Conservation (phyloP, 495 filamentous ascomycete genomes). For the Peziza echinospora region DNA sequence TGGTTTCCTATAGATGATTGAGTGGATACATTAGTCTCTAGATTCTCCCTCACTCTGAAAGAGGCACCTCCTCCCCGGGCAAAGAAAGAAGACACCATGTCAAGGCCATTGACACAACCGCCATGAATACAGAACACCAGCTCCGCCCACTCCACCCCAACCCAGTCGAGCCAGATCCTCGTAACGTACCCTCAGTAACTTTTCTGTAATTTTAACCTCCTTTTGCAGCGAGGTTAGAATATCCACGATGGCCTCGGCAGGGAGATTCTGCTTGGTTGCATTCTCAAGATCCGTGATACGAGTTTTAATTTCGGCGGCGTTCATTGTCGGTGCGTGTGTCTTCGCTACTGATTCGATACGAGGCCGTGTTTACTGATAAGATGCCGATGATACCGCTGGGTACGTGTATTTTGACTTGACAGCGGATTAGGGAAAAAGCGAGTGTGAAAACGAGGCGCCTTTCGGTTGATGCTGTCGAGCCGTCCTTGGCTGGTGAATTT, state of each 20-base stretch:
- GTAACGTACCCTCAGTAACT: constrained; percentile 46
- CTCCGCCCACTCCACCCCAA: no score
- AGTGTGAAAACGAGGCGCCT: no score
- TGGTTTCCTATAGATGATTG: constrained; percentile 40
- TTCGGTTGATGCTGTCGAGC: no score
- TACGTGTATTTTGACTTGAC: no score
- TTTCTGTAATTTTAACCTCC: constrained; percentile 64
- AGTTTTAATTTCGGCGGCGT: constrained; percentile 54
- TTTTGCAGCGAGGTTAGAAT: constrained; percentile 58
- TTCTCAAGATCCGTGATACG: constrained; percentile 55
- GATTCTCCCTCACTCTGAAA: background rate
- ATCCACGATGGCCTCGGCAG: constrained; percentile 37
- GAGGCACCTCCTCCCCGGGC: background rate
- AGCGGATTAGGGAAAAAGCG: no score
- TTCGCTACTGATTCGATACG: no score
- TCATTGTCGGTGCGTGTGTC: constrained; percentile 42
- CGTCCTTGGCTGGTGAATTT: no score
- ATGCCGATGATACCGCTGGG: no score
- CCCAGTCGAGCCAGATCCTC: no score
- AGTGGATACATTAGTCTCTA: background rate
- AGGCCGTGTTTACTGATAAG: no score
- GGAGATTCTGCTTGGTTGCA: constrained; percentile 45
- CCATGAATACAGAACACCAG: constrained; percentile 1
- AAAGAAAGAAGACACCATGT: background rate
- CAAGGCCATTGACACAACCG: background rate